Conservation (phyloP, 768 basidiomycete species). For the Naganishia antarctica region DNA sequence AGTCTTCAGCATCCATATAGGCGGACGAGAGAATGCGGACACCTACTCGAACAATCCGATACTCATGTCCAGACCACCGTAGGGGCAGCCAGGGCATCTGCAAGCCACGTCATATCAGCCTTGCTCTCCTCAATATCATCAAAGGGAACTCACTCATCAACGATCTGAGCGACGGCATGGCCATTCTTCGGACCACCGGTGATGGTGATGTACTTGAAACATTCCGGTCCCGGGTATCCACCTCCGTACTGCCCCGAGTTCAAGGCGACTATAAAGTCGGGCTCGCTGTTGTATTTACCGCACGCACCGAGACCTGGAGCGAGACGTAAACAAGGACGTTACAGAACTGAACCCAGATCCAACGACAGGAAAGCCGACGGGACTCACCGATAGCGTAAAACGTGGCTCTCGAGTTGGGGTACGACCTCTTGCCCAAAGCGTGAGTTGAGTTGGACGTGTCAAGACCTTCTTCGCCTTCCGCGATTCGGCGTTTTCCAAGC, state of each 20-base stretch:
- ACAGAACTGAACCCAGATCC: too few species aligned
- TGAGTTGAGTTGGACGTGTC: constrained; percentile 8
- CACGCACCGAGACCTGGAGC: constrained; percentile 28
- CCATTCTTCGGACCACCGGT: constrained; percentile 53
- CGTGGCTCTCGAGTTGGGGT: constrained; percentile 19
- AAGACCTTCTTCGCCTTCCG: constrained; percentile 5
- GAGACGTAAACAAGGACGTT: background rate
- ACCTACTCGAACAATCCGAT: constrained; percentile 27
- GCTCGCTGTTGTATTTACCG: constrained; percentile 27
- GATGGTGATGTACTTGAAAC: constrained; percentile 60
- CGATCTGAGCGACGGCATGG: constrained; percentile 56
- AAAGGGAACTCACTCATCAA: constrained; percentile 53
- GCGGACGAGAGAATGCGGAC: too few species aligned
- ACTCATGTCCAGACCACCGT: constrained; percentile 30
- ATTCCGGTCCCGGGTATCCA: constrained; percentile 62
- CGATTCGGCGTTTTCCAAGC: constrained; percentile 6
- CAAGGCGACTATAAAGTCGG: constrained; percentile 28
- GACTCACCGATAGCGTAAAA: constrained; percentile 24
- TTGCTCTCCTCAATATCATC: background rate
- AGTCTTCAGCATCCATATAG: background rate
- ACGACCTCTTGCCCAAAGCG: constrained; percentile 19
- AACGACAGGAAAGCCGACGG: too few species aligned
- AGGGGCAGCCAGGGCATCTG: constrained; percentile 30
- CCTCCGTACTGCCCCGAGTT: constrained; percentile 54
- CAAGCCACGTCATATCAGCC: background rate